phyloP scores from a whole-genome alignment of 106 monocot genomes.

The Amphibolis antarctica region DNA sequence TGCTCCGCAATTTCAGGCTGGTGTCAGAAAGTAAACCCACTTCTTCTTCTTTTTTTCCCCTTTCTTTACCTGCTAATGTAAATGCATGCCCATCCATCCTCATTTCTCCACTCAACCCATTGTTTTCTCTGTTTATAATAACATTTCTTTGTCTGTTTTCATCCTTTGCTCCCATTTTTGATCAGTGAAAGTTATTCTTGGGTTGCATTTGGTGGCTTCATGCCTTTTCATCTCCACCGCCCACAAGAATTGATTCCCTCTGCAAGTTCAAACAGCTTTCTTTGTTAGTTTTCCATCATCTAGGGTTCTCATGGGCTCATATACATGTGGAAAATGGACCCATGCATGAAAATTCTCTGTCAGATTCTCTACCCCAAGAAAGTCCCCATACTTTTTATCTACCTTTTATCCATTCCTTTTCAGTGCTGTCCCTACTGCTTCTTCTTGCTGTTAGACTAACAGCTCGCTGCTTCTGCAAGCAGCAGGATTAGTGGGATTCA shows the following conservation, averaged over 20 bases:
- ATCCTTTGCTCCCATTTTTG: neutral
- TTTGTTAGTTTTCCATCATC: neutral
- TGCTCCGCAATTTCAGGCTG: neutral
- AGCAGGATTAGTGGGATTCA: slow-evolving; percentile 8
- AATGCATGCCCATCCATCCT: neutral
- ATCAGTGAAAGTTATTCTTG: slow-evolving; percentile 6
- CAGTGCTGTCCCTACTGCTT: neutral
- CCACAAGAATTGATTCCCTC: slow-evolving; percentile 8
- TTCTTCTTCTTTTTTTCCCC: neutral
- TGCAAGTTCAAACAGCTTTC: slow-evolving; percentile 5
- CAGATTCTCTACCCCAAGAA: slow-evolving; percentile 4
- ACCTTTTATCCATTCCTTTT: neutral
- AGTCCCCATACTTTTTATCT: slow-evolving; percentile 4
- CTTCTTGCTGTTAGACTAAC: neutral
- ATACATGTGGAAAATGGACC: neutral
- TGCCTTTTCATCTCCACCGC: slow-evolving; percentile 5
- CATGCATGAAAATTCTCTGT: slow-evolving; percentile 1
- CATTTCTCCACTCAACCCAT: neutral
- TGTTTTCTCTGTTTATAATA: neutral
- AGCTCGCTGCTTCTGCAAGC: neutral
- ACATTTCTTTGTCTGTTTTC: neutral
- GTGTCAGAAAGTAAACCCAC: slow-evolving; percentile 3
- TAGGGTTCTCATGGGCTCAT: neutral
- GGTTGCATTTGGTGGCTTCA: neutral
- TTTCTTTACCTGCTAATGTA: neutral